Conservation (phyloP, 192 early-diverging fungal genomes). For the Podila clonocystis region DNA sequence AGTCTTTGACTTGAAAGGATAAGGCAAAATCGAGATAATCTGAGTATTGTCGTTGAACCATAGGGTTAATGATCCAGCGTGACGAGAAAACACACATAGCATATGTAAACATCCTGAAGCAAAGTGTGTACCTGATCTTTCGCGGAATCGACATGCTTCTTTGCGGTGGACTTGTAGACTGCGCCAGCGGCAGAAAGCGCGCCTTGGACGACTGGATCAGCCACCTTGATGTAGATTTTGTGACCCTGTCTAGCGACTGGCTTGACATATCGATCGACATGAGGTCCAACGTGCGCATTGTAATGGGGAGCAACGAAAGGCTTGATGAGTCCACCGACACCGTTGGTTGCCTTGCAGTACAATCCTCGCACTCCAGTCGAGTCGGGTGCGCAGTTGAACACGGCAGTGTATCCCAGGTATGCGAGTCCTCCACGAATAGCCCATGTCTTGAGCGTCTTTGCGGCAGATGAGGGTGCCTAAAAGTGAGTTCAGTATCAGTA, state of each 20-base stretch:
- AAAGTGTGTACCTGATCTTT: constrained; percentile 27
- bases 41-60: background rate
- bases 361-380: constrained; percentile 28
- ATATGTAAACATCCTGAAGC: background rate
- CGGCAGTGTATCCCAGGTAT: constrained; percentile 39
- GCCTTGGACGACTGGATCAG: constrained; percentile 36
- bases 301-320: constrained; percentile 37
- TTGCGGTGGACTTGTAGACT: constrained; percentile 34
- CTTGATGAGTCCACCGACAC: constrained; percentile 29
- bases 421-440: constrained; percentile 33
- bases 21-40: constrained; percentile 36
- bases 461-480: constrained; percentile 5
- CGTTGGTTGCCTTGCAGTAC: constrained; percentile 46
- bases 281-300: constrained; percentile 30
- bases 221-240: constrained; percentile 34
- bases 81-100: background rate
- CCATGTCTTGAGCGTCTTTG: constrained; percentile 40
- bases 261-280: constrained; percentile 36
- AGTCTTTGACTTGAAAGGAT: constrained; percentile 34
- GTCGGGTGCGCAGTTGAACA: constrained; percentile 23
- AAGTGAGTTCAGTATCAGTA: background rate
- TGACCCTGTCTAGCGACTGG: constrained; percentile 25
- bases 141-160: constrained; percentile 44
- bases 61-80: background rate
- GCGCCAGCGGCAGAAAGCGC: constrained; percentile 19